Base-by-base conservation (phyloP, 2,329 filamentous ascomycete species). In the Beauveria pseudobassiana region DNA sequence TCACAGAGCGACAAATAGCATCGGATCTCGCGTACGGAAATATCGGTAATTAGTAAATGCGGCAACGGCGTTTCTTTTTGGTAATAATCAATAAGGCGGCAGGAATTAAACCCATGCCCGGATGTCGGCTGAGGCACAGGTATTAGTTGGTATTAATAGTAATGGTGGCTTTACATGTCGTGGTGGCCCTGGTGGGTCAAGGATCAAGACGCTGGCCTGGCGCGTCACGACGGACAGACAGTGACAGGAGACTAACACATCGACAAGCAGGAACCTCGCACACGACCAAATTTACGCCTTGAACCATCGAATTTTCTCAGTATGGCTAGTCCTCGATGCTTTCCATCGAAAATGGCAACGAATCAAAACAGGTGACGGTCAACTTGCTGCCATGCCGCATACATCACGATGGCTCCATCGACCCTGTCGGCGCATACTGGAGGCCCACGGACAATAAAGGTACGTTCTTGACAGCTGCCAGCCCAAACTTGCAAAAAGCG, bases 331-430 rank as follows among this genome's bases (percentile, higher is more conserved):
- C 45, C 46, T 62, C 76, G 43, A 79, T 81, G 18, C 72, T 82
- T 28, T 68, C 69, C 3, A 69, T 82, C 34, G 69, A 72, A n/a
- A 64, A 69, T 5, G 61, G 65, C 26, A 59, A 67, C 2, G 59
- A 63, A 6, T 62, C 62, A 2, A 49, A 62, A 22, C 79, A 79
- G 63, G 78, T 78, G 60, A 84, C 79, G 0, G 83, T 88, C 4
- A 88, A 96, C 69, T 77, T 96, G 22, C 80, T 97, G 16, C 92
- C 93, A 3, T 95, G 90, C 69, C 84, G 85, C 60, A 85, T 97
- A 69, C 82, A 93, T 68, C 88, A 96, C 73, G 85, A 89, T 67
- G 93, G 93, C 1, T 80, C 86, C 1, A 78, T 93, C 59, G 82
- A 86, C 56, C 78, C 85, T 1, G 77, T 82, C 5, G 74, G 82